Base-by-base conservation (phyloP, 2,329 filamentous ascomycete genomes). In the Chlorencoelia australis region DNA sequence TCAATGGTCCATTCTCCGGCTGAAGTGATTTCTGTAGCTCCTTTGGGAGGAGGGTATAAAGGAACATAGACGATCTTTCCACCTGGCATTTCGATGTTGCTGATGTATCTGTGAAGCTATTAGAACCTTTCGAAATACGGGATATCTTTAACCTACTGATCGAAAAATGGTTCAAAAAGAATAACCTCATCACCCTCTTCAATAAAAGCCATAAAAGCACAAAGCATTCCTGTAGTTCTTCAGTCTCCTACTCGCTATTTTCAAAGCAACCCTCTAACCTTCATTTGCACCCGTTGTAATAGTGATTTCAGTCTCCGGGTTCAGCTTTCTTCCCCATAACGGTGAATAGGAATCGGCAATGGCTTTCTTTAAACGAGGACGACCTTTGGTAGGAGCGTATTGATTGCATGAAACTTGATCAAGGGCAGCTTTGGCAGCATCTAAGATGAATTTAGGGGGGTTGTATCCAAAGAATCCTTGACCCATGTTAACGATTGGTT, bases 31-130 rank as follows among this genome's bases (percentile, higher is more conserved):
- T 79, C 74, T 25, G 69, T 75, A 4, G 77, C 81, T 33, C 91
- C 91, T 30, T 86, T 78, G 45, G 73, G 70, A 7, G 91, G 91
- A 18, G 91, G 89, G 44, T 91, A 83, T 57, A 98, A 69, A n/a
- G 91, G 88, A 16, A 96, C 89, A 57, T 95, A 96, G 50, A 89
- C 81, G 46, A 96, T 85, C 57, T 81, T 93, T 48, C 91, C 91
- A 34, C 91, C 91, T 1, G 91, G 79, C 88, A 98, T 96, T 61
- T 95, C 84, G 46, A 98, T 96, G 63, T 98, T 98, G 67, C 81
- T 87, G 49, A 98, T 94, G 59, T 96, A 94, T 51, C 72, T 77
- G 34, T 10, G 33, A 22, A 18, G 24, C 13, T 17, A 7, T 51
- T 22, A 50, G 44, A 16, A 21, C 18, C 10, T 16, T 17, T 15